phyloP scores from a whole-genome alignment of 805 yeast genomes.

The Kuraishia ogatae region DNA sequence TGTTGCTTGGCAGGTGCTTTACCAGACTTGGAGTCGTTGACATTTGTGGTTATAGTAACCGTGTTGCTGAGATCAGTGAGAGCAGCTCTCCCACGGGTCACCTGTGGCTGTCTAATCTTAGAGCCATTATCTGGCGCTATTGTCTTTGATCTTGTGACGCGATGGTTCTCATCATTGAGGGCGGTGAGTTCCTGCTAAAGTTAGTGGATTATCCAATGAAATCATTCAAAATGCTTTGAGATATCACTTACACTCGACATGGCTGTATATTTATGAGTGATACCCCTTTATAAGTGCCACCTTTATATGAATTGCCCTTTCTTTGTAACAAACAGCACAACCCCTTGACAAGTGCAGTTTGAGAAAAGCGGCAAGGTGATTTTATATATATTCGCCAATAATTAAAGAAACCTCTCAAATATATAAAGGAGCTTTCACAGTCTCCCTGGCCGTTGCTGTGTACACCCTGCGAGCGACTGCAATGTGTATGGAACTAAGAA shows the following conservation, averaged over 20 bases:
- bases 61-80: conserved; percentile 17
- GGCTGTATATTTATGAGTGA: background rate
- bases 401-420: no score
- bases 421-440: no score
- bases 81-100: conserved; percentile 17
- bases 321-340: no score
- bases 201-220: background rate
- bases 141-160: background rate
- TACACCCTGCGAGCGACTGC: background rate
- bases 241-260: background rate
- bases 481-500: background rate
- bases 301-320: no score
- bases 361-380: no score
- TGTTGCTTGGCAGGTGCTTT: background rate
- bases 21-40: background rate
- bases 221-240: background rate
- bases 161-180: background rate
- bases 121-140: background rate
- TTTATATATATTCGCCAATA: no score
- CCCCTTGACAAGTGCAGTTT: no score
- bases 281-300: no score
- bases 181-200: background rate
- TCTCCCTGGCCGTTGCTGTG: no score
- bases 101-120: conserved; percentile 9
- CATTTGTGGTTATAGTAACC: background rate